phyloP scores from a whole-genome alignment of 768 basidiomycete species.

The Hericium coralloides region DNA sequence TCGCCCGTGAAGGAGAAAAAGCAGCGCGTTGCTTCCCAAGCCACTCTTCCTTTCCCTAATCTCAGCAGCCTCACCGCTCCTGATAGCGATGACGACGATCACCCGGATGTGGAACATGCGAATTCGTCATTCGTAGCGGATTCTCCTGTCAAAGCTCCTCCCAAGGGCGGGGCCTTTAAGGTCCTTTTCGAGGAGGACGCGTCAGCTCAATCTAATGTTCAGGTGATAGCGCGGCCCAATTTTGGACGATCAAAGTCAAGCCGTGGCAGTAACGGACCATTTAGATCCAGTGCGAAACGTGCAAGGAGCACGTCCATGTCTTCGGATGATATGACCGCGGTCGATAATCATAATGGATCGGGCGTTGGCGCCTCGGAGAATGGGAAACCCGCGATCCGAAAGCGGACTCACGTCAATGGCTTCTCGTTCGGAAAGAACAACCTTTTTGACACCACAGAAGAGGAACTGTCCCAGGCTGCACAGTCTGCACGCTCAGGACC shows the following conservation, averaged over 20 bases:
- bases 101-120: slow-evolving; percentile 19
- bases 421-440: slow-evolving; percentile 7
- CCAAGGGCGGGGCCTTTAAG: slow-evolving; percentile 53
- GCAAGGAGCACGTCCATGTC: slow-evolving; percentile 12
- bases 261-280: slow-evolving; percentile 1
- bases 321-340: slow-evolving; percentile 8
- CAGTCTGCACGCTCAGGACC: not conserved
- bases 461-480: slow-evolving; percentile 1
- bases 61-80: slow-evolving; percentile 18
- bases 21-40: slow-evolving; percentile 41
- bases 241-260: slow-evolving; percentile 10
- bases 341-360: slow-evolving; percentile 10
- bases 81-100: slow-evolving; percentile 27
- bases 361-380: slow-evolving; percentile 7
- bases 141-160: slow-evolving; percentile 58
- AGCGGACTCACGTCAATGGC: slow-evolving; percentile 4
- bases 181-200: slow-evolving; percentile 54
- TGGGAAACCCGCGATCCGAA: slow-evolving; percentile 1
- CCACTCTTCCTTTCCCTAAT: slow-evolving; percentile 29
- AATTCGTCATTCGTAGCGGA: slow-evolving; percentile 53
- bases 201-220: slow-evolving; percentile 4
- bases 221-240: slow-evolving; percentile 3
- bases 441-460: slow-evolving; percentile 5
- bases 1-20: slow-evolving; percentile 75
- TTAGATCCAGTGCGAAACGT: slow-evolving; percentile 13